Base-by-base conservation (phyloP, 2,329 filamentous ascomycete genomes). In the Fusarium tricinctum region DNA sequence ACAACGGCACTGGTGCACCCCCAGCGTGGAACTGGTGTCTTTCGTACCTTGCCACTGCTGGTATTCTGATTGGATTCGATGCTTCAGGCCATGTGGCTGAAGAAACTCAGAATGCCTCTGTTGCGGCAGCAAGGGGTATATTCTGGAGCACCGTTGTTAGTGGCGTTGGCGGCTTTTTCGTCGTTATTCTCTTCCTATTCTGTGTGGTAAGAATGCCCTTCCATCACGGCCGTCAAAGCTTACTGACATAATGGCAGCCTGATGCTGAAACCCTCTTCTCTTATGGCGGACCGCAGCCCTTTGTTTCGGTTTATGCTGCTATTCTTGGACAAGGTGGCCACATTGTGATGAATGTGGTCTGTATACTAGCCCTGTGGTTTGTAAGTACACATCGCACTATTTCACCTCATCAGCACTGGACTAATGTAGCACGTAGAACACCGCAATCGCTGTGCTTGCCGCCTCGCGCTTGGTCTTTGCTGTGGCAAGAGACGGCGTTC, bases 11-110 rank as follows among this genome's bases (percentile, higher is more conserved):
- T 8, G 54, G 47, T 0, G 54, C 54, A 3, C 54, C 38, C 0
- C 8, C 54, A 8, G 54, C 38, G 0, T 57, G 54, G 54, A 57
- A 57, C 0, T 57, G 54, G 54, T 57, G 54, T 9, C 54, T 57
- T 5, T 57, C 54, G 0, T 57, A 57, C 3, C 54, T 57, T 0
- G 54, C 54, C 8, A 57, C 54, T 2, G 54, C 54, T 30, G 54
- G 54, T 2, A 1, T 57, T 5, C n/a, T 57, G 22, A 57, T 57
- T 14, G 54, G 54, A 0, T 57, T 57, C 14, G 54, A 57, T 38
- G 54, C 54, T 0, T 57, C 54, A 0, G 54, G 54, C 0, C 54
- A 57, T 38, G 54, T 57, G 1, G 47, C 54, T 9, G 54, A 57
- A 23, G 54, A 57, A 5, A 57, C 54, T 0, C 43, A 53, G 47